Base-by-base conservation (phyloP, 2,329 filamentous ascomycete genomes). In the Lecanicillium sp. region DNA sequence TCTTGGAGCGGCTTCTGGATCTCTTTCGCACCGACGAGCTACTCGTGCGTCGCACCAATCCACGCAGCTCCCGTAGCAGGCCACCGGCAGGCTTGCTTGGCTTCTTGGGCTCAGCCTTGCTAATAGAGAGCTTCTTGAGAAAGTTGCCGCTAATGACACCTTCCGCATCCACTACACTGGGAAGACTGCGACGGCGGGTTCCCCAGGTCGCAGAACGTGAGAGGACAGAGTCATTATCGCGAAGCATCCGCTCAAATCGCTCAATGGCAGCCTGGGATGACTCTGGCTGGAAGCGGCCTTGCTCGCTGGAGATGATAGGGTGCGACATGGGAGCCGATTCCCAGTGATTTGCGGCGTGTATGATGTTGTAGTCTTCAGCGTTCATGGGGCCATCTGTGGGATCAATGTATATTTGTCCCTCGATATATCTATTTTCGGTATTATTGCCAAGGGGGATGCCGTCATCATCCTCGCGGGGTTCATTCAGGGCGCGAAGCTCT, bases 151-250 rank as follows among this genome's bases (percentile, higher is more conserved):
- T 76, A 8, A 71, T 72, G 36, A 84, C 67, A 15, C 74, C 79
- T 30, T 84, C 81, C 23, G 81, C 66, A 49, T 86, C 82, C 5
- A 70, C 54, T 48, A 74, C 56, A 55, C 75, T 81, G 2, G 83
- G 79, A 41, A 85, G 69, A 60, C 83, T 84, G 49, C 78, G 76
- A 35, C 83, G 77, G 6, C 79, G 75, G 2, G 84, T 88, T 14
- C 84, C 84, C 73, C 84, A 82, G 0, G 84, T 88, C 15, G 84
- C 84, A 12, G 81, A 75, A 52, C 78, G 70, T 2, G 81, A 84
- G 9, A 81, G 62, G 10, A 83, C 68, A 0, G 81, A 84, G 23
- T 73, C 74, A 40, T 71, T 80, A 52, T 81, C 77, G 17, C 68
- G 69, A 46, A 67, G 74, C 67, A 77, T 69, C 10, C 65, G 67